Evolutionary conservation across 441 rosid species (phyloP), one percentile per base, ranked within the genome.

Genomic region (Populus hybrid): DNA sequence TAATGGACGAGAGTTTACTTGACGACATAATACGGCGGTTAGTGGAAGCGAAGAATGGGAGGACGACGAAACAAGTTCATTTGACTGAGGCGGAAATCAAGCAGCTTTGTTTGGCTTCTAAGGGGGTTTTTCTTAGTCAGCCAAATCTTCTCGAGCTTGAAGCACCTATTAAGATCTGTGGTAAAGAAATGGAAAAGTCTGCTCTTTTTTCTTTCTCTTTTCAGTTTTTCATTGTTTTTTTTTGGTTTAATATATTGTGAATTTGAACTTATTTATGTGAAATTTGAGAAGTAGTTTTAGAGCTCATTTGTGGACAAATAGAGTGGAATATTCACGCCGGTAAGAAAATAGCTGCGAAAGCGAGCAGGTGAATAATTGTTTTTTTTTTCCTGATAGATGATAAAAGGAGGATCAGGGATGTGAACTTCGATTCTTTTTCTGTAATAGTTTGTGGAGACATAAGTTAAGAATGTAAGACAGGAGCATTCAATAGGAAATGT

Each of bases 61-160:
- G 84, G 83, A 82, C 86, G 69, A 82, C 81, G 78, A 91, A 89
- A 80, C 91, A 84, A 53, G 89, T 79, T 18, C 86, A 80, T 72
- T 78, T 91, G 26, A 80, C 84, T 68, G 95, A 91, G 79, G 82
- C 84, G 33, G 95, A 91, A 85, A 90, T 91, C 76, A 78, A 77
- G 75, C 91, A 90, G 76, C 90, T 91, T 12, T 91, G 93, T 72
- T 42, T 69, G 24, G 83, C 91, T 26, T 87, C 93, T 1, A 87
- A 82, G 82, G 90, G 84, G 72, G 81, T 87, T 77, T 87, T 91
- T 74, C 93, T 91, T 53, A 80, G 87, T 31, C 93, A 91, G 83
- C 95, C 95, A 73, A 91, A 91, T 81, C 91, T 91, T 64, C 92
- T 91, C 9, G 95, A 91, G 82, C 93, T 91, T 7, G 93, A 91